phyloP scores from a whole-genome alignment of 768 basidiomycete genomes.

The Pulveroboletus frians region DNA sequence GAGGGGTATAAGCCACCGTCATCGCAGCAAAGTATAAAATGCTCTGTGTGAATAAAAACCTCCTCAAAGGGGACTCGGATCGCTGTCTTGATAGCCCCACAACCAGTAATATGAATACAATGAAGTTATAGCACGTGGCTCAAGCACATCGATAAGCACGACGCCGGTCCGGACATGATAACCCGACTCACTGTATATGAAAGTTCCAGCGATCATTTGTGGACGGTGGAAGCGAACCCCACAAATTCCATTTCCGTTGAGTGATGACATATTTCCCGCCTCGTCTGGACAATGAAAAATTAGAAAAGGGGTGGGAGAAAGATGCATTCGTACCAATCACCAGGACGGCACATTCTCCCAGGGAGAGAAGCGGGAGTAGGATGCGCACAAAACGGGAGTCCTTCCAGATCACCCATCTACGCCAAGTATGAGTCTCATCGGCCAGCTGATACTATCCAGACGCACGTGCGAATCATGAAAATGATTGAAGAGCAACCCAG shows the following conservation, averaged over 20 bases:
- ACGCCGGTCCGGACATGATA: background rate
- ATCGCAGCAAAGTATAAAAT: constrained; percentile 12
- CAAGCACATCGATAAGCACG: background rate
- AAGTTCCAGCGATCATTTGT: background rate
- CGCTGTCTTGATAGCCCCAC: constrained; percentile 11
- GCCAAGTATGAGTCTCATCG: no score
- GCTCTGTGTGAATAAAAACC: constrained; percentile 15
- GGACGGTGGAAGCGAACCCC: background rate
- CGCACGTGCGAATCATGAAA: constrained; percentile 25
- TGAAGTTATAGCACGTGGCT: constrained; percentile 19
- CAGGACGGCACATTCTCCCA: constrained; percentile 21
- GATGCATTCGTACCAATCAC: constrained; percentile 1
- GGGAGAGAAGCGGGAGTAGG: constrained; percentile 8
- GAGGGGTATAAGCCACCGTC: constrained; percentile 10
- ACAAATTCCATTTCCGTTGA: background rate
- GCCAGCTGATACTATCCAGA: background rate
- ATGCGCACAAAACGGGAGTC: constrained; percentile 5
- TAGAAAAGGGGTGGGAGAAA: background rate
- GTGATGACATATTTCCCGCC: background rate
- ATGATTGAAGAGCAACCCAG: constrained; percentile 20
- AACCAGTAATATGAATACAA: constrained; percentile 15
- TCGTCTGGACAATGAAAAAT: constrained; percentile 1
- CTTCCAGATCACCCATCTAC: constrained; percentile 27
- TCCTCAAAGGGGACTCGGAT: constrained; percentile 12
- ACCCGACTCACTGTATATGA: constrained; percentile 14